These are phyloP conservation scores for Ceratobasidium sp. DNA, from an alignment of 1,284 basidiomycete genomes.

Conservation along the genomic window DNA sequence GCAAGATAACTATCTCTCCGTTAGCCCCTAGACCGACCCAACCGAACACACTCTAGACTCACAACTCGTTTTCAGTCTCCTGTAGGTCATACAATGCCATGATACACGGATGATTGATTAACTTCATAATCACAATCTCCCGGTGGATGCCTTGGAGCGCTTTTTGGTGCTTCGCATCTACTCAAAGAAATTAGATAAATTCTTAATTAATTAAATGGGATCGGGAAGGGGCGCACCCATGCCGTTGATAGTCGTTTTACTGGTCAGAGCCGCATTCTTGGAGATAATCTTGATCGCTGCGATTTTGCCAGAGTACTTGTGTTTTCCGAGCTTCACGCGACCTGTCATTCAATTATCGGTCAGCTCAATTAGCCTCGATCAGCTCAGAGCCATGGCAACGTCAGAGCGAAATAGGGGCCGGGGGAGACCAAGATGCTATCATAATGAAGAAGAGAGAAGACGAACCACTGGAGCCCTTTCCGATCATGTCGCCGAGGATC, in stretches of 20 bases:
- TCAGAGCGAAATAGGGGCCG: too few species aligned
- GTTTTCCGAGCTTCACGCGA: conserved; percentile 94
- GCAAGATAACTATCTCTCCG: conserved; percentile 74
- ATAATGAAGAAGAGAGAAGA: conserved; percentile 32
- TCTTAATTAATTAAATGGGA: conserved; percentile 63
- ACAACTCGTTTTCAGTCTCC: conserved; percentile 91
- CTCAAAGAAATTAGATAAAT: conserved; percentile 79
- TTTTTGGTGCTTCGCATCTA: conserved; percentile 83
- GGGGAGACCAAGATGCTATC: neutral
- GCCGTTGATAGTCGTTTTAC: conserved; percentile 7
- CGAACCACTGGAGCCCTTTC: conserved; percentile 89
- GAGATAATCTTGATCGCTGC: conserved; percentile 99
- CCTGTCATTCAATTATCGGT: conserved; percentile 52
- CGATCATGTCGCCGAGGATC: conserved; percentile 94
- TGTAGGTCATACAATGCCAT: conserved; percentile 97
- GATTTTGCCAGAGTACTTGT: conserved; percentile 87
- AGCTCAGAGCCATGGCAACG: too few species aligned
- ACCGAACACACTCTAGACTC: conserved; percentile 49
- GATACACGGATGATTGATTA: conserved; percentile 98
- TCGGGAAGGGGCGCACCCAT: conserved; percentile 2
- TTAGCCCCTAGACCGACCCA: neutral
- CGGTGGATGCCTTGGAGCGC: conserved; percentile 92
- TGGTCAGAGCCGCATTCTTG: conserved; percentile 65
- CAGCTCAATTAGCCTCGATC: too few species aligned
- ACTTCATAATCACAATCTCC: conserved; percentile 99